Percentiles rank a stretch among this genome's conserved stretches.
Conservation (phyloP, 2,329 filamentous ascomycete genomes). For the Mycosphaerelloides madeirae region DNA sequence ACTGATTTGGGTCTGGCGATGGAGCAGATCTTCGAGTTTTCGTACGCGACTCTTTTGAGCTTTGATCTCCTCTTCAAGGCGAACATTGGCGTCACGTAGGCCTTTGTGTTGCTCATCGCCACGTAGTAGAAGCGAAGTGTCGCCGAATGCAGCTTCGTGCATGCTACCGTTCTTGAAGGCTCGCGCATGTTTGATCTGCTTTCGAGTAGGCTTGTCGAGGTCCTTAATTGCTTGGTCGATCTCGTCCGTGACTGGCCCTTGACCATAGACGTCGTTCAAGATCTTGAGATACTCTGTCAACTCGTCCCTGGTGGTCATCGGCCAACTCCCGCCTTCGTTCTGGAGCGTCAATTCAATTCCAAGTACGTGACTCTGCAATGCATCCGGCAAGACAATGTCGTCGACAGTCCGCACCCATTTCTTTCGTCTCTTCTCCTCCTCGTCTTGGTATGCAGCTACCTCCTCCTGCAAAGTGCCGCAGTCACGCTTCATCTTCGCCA, state of each 20-base stretch:
- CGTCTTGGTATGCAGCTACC: constrained; percentile 85
- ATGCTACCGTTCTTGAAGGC: constrained; percentile 96
- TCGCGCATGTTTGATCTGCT: constrained; percentile 80
- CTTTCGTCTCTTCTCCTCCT: constrained; percentile 80
- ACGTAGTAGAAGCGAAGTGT: constrained; percentile 76
- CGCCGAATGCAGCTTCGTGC: constrained; percentile 82
- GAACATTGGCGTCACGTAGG: constrained; percentile 50
- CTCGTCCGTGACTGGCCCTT: constrained; percentile 64
- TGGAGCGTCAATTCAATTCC: constrained; percentile 81
- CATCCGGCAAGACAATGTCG: constrained; percentile 63
- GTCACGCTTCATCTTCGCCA: constrained; percentile 81
- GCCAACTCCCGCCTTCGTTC: constrained; percentile 77
- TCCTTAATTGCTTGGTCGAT: constrained; percentile 73
- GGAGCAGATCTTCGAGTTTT: constrained; percentile 84
- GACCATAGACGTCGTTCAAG: constrained; percentile 61
- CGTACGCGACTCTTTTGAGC: constrained; percentile 89
- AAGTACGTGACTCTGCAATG: constrained; percentile 60
- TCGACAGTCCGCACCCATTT: constrained; percentile 88
- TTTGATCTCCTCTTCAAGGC: constrained; percentile 61
- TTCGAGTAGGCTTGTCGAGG: constrained; percentile 74
- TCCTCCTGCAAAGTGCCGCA: constrained; percentile 86
- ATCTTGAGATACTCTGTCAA: constrained; percentile 67
- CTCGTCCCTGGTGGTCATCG: constrained; percentile 68
- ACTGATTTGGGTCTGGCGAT: constrained; percentile 64
- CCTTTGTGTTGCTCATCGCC: constrained; percentile 75